Evolutionary conservation across 441 rosid genomes (phyloP), one percentile per base, ranked within the genome.

Genomic region (Daphne laureola): DNA sequence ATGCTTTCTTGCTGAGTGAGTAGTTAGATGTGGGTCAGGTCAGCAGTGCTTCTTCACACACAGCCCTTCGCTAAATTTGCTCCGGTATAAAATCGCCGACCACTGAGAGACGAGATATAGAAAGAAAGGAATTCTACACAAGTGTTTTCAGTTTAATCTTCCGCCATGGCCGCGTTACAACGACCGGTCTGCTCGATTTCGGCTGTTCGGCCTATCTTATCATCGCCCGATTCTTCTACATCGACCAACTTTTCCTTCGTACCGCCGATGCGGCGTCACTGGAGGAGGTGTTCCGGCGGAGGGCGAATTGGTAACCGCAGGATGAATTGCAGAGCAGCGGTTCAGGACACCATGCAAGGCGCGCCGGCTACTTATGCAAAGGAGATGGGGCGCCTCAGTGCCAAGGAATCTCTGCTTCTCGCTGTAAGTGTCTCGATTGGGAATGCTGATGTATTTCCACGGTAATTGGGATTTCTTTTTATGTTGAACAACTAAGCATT

Each of bases 371-470:
- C 79, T 46, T 82, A 88, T 64, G 95, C 98, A 53, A 84, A 82
- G 74, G 93, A 79, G 59, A 91, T 91, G 96, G 96, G 88, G 63
- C 71, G 98, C 13, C 95, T 91, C 58, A 86, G 96, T 23, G 98
- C 98, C 53, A 91, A 91, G 64, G 96, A 86, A 67, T 88, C 96
- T 1, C 80, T 91, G 27, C 84, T 88, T 53, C 89, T 91, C 26
- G 93, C 98, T 5, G 98, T 91, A 61, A 66, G 77, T 66, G 18
- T 52, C 54, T 18, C 31, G 12, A 16, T 35, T 8, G 38, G 38
- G 38, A 31, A 31, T 31, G 12, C 7, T 31, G 38, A 31, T 31
- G 38, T 31, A 31, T 31, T 31, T 8, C 38, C 9, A 6, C 38
- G 11, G 11, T 5, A 31, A 31, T 31, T 31, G 9, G 11, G 38